Conservation (phyloP, 495 filamentous ascomycete genomes). For the Geoglossum glabrum region DNA sequence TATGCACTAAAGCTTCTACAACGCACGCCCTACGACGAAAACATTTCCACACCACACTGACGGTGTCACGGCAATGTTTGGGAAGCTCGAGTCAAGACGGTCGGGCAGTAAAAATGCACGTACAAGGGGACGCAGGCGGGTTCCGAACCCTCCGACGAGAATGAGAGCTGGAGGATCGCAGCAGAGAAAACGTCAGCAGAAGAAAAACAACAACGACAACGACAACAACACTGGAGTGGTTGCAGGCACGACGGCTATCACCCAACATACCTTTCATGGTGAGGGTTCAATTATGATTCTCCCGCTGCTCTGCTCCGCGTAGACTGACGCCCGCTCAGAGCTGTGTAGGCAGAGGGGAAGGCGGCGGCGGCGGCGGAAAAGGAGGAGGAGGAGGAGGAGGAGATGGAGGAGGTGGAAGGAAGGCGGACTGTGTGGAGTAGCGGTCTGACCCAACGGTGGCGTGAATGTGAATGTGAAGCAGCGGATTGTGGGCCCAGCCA, state of each 20-base stretch:
- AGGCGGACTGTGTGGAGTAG: background rate
- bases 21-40: background rate
- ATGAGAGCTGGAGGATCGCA: conserved; percentile 51
- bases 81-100: background rate
- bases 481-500: background rate
- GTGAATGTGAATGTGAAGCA: background rate
- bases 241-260: background rate
- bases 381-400: no score
- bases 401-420: background rate
- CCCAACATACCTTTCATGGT: background rate
- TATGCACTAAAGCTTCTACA: no score
- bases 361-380: no score
- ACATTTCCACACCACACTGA: background rate
- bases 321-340: background rate
- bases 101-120: conserved; percentile 18
- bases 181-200: background rate
- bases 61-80: background rate
- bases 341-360: no score
- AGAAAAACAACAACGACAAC: no score
- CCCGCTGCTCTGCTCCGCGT: background rate
- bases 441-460: background rate
- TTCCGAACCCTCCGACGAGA: conserved; percentile 98
- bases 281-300: background rate
- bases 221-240: background rate
- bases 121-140: conserved; percentile 93